These are phyloP conservation scores for Aurantiochytrium sp. DNA, from an alignment of 108 stramenopile species.

Conservation along the genomic window DNA sequence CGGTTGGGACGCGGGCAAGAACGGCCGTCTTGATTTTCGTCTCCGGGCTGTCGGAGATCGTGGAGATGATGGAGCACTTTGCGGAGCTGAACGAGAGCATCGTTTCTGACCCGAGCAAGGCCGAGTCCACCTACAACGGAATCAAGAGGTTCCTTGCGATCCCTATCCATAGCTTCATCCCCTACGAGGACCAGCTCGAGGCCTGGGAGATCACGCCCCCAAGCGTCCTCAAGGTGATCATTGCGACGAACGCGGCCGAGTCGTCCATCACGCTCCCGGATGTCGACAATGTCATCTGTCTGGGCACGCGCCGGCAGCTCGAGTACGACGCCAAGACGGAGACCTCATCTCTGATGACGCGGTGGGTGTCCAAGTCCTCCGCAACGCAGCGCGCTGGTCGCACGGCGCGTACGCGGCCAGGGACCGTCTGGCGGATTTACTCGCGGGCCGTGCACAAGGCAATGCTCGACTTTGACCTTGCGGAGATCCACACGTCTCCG, in stretches of 20 bases:
- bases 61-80: background rate
- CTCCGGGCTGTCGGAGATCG: background rate
- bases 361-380: background rate
- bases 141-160: background rate
- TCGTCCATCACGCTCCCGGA: constrained; percentile 23
- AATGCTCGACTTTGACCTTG: background rate
- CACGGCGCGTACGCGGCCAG: background rate
- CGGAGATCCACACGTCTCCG: background rate
- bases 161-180: background rate
- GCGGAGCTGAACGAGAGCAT: background rate
- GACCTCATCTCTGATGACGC: background rate
- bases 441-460: background rate
- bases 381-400: constrained; percentile 32
- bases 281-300: background rate
- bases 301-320: background rate
- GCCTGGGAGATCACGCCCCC: background rate
- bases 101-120: background rate
- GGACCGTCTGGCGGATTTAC: constrained; percentile 9
- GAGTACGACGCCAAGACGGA: background rate
- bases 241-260: background rate
- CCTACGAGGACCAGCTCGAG: background rate
- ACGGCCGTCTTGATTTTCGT: background rate
- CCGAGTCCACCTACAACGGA: background rate
- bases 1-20: background rate
- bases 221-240: background rate